Base-by-base conservation (phyloP, 2,329 filamentous ascomycete species). In the Cryoendolithus antarcticus region DNA sequence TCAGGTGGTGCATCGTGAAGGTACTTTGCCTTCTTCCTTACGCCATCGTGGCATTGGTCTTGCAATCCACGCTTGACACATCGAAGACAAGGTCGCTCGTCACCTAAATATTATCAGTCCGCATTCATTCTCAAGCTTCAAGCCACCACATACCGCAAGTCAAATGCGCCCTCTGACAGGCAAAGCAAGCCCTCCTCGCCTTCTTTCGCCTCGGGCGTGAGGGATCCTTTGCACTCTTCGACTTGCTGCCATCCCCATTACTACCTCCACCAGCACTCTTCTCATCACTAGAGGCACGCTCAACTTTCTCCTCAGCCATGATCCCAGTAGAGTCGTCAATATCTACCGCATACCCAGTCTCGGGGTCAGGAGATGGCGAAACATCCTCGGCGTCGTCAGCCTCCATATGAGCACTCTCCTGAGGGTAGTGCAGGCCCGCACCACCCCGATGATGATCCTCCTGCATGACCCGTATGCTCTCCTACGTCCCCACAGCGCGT, bases 1-100 rank as follows among this genome's bases (percentile, higher is more conserved):
- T 93, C 86, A 38, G 86, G 77, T 29, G 89, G 88, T 19, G 89
- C 86, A 70, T 96, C 91, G 57, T 96, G 88, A 41, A 98, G 82
- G 61, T 98, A 98, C 62, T 98, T 98, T 38, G 91, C 91, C 71
- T 96, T 98, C 64, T 98, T 98, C 47, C 91, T 82, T 37, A 96
- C 86, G 39, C 91, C 91, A 58, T 98, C 91, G 61, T 94, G 86
- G 57, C 91, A 98, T 44, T 77, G 77, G 59, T 94, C 86, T 54
- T 86, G 83, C 13, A 96, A 74, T 34, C 86, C 85, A 52, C 91
- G 81, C 63, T 95, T 95, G 52, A 96, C 86, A 61, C 91, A 98
- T 55, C 91, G 74, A 56, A 86, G 77, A 59, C 91, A 98, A 38
- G 91, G 91, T 51, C 91, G 75, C 62, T 98, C 89, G 60, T 98